A percentile compares a stretch with the other conserved stretches of the same genome.
Evolutionary conservation across 805 yeast genomes (phyloP).

Genomic region (Saccharomycopsis oosterbeekiorum): DNA sequence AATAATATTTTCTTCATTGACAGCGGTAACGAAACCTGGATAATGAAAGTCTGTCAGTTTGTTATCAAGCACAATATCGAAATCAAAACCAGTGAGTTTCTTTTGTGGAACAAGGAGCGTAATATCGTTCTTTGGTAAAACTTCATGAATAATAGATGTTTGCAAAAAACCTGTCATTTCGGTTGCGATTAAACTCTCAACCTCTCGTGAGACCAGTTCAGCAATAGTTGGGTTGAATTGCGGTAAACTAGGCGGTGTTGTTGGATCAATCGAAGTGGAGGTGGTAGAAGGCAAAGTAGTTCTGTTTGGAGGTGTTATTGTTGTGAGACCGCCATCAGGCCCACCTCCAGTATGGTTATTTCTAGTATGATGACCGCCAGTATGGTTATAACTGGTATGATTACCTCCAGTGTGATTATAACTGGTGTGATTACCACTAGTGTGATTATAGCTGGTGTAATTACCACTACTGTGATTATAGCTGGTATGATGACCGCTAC

Average conservation of each 20-base stretch:
- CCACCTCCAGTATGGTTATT: no score
- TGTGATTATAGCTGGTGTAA: no score
- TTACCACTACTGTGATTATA: no score
- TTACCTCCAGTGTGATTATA: no score
- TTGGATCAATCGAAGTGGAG: background rate
- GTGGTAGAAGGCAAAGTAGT: background rate
- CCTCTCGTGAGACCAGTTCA: background rate
- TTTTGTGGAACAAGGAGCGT: background rate
- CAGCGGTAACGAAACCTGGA: background rate
- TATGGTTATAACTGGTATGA: no score
- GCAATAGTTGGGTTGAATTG: background rate
- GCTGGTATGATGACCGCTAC: no score
- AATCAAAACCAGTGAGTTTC: background rate
- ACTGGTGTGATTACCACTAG: no score
- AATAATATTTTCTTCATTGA: background rate
- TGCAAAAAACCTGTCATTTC: background rate
- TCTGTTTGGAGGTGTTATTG: no score
- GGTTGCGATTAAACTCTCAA: background rate
- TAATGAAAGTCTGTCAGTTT: background rate
- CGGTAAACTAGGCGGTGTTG: background rate
- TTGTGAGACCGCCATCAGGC: no score
- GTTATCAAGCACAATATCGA: background rate
- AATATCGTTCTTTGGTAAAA: background rate
- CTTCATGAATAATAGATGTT: background rate
- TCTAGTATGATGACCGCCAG: no score